These are phyloP conservation scores for Agapanthus africanus DNA, from an alignment of 106 monocot genomes.

Conservation along the genomic window DNA sequence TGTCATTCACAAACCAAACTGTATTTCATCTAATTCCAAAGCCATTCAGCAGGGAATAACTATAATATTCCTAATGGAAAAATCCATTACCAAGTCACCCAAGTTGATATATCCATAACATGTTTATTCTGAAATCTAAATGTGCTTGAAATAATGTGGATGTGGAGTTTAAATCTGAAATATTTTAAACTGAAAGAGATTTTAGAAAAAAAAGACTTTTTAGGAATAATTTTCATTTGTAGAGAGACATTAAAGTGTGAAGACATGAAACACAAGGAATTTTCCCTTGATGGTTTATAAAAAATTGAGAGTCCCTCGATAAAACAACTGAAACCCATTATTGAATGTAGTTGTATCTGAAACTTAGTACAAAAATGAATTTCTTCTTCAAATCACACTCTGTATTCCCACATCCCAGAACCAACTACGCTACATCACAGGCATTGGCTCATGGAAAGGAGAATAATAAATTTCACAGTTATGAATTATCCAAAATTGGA, in stretches of 20 bases:
- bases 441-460: neutral
- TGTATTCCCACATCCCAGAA: neutral
- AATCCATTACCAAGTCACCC: neutral
- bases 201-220: neutral
- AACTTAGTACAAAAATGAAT: too few relatives aligned
- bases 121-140: neutral
- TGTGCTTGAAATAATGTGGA: neutral
- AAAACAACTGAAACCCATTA: neutral
- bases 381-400: neutral
- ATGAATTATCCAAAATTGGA: neutral
- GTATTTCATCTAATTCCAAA: too few relatives aligned
- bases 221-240: neutral
- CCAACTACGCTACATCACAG: neutral
- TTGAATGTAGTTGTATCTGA: neutral
- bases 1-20: too few relatives aligned
- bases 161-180: neutral
- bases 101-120: neutral
- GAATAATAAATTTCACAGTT: neutral
- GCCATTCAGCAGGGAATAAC: too few relatives aligned
- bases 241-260: neutral
- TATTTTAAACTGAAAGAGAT: neutral
- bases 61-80: neutral
- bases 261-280: neutral
- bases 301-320: neutral
- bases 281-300: neutral